Evolutionary conservation across 768 basidiomycete genomes (phyloP), one percentile per base, ranked within the genome.

Genomic region (Termitomyces eurrhizus): DNA sequence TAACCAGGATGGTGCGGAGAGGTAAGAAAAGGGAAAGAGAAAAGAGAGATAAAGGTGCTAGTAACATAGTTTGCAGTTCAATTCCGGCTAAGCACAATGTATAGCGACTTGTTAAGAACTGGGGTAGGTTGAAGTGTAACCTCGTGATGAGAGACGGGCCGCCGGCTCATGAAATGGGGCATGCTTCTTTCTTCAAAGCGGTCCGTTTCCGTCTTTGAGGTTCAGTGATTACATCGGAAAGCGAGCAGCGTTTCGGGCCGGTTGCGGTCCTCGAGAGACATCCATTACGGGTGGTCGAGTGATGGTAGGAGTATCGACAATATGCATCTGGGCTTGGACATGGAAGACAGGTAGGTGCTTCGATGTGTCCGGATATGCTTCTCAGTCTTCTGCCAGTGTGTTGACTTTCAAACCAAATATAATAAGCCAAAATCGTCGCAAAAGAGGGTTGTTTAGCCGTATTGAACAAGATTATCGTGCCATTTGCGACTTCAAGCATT

Each of bases 111-210:
- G 12, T 56, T 48, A 48, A 48, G 35, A 48, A 35, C 1, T 35
- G 1, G n/a, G 33, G n/a, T 2, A 7, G 7, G 3, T 13, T 14
- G 57, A 8, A 11, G 37, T 16, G 13, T 12, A 12, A 59, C 24
- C 60, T 52, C 56, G 65, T 63, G 62, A 60, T 58, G 33, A 54
- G 37, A 26, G 21, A 46, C 64, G 64, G 64, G 36, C 64, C 62
- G 62, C 36, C 35, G 41, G 39, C 32, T 26, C 42, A 36, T 32
- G 24, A 32, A 13, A 26, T 26, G 26, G 5, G 18, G 12, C 44
- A 51, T 53, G 61, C 61, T 63, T 65, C 59, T 58, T 57, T 42
- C 45, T 49, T 57, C 14, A 35, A 54, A 51, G 21, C 16, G 44
- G 41, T 55, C 41, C 41, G 41, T 55, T n/a, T 35, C 33, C 49